Base-by-base conservation (phyloP, 306 rosid genomes). In the Vigna reflexopilosa region DNA sequence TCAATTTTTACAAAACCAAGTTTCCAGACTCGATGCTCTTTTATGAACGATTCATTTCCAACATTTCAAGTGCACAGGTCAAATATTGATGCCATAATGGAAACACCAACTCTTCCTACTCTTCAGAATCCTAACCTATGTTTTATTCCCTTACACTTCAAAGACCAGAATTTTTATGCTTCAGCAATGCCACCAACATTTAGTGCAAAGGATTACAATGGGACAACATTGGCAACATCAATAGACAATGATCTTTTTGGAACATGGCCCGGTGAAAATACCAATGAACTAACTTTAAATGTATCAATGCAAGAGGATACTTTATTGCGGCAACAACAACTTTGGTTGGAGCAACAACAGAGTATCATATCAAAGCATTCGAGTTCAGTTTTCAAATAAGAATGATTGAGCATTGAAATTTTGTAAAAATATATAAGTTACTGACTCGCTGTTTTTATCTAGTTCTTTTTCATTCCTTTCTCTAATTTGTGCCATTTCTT, bases 311-410 rank as follows among this genome's bases (percentile, higher is more conserved):
- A 82, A 42, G 70, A 89, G 26, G 83, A 78, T 44, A 80, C 48
- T 72, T 26, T 89, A 52, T 30, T 80, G 77, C 63, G 51, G 28
- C 88, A 89, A 38, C 95, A 89, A 77, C 87, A 78, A 61, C 15
- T 79, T 12, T 92, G 98, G 98, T 83, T 81, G 77, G 98, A 92
- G 85, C 87, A 87, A 6, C 98, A 95, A 73, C 87, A 80, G 69
- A 95, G 81, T 91, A 92, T 95, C 61, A 95, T 95, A 34, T 87
- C 89, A 3, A 92, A 88, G 77, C 76, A 78, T 77, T 22, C 77
- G 80, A 48, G 45, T 49, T 87, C 80, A 88, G 61, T 4, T 77
- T 77, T 40, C 20, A 67, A 40, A 42, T 19, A 66, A 61, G 12
- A 61, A 15, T n/a, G 16, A n/a, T 9, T 36, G 9, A 36, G 4